Percentiles rank a stretch among this genome's conserved stretches.
These are phyloP conservation scores for Calycina marina DNA, from an alignment of 2,329 filamentous ascomycete genomes.

Conservation along the genomic window DNA sequence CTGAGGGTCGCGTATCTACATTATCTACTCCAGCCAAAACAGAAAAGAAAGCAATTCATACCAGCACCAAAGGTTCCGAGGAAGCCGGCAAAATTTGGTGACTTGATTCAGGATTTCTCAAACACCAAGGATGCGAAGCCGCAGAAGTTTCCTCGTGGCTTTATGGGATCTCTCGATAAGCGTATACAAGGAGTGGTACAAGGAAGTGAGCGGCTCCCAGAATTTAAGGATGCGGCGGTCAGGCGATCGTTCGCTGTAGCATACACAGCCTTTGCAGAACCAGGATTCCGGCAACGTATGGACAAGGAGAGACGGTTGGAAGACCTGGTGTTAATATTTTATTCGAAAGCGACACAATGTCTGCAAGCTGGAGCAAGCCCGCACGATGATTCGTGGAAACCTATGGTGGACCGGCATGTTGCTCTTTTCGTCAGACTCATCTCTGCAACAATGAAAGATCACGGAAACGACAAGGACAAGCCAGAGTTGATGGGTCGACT, in stretches of 20 bases:
- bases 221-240: conserved; percentile 79
- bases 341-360: conserved; percentile 84
- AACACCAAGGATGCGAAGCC: conserved; percentile 50
- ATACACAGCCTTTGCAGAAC: conserved; percentile 82
- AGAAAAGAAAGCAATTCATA: conserved; percentile 81
- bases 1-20: conserved; percentile 82
- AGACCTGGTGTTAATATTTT: conserved; percentile 89
- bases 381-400: conserved; percentile 80
- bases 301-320: conserved; percentile 90
- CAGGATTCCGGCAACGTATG: conserved; percentile 75
- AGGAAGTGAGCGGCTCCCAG: conserved; percentile 70
- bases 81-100: conserved; percentile 60
- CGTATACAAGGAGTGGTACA: conserved; percentile 35
- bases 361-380: conserved; percentile 61
- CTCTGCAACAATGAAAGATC: conserved; percentile 62
- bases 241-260: conserved; percentile 93
- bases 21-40: conserved; percentile 82
- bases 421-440: conserved; percentile 87
- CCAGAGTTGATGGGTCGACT: conserved; percentile 72
- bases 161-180: conserved; percentile 49
- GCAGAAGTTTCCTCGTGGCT: conserved; percentile 56
- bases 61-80: conserved; percentile 44
- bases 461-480: conserved; percentile 73
- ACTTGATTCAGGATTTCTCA: conserved; percentile 79
- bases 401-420: conserved; percentile 84